These are phyloP conservation scores for Penicillium sp. DNA, from an alignment of 2,329 filamentous ascomycete genomes.

Conservation along the genomic window DNA sequence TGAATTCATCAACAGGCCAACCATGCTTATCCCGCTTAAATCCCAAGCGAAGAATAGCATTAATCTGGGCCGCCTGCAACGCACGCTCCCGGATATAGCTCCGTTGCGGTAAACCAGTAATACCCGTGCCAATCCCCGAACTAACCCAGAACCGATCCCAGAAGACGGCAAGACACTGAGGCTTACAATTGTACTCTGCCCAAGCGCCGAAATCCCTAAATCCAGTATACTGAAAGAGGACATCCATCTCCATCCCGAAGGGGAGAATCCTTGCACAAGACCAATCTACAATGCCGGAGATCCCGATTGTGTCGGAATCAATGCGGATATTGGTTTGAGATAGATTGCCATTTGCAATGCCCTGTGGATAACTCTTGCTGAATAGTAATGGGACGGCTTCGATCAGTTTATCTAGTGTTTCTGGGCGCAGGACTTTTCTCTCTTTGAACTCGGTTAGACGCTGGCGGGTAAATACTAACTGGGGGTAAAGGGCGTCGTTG, in stretches of 20 bases:
- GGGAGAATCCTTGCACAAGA: conserved; percentile 7
- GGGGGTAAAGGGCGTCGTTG: too few relatives aligned
- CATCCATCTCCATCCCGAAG: conserved; percentile 10
- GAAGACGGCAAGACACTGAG: not conserved
- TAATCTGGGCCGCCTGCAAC: conserved; percentile 1
- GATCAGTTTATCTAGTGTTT: conserved; percentile 1
- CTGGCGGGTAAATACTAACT: not conserved
- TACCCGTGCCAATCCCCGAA: not conserved
- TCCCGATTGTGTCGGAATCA: conserved; percentile 5
- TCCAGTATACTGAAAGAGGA: conserved; percentile 7
- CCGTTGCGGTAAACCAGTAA: not conserved
- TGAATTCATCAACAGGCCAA: not conserved
- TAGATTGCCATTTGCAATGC: conserved; percentile 9
- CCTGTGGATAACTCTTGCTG: conserved; percentile 3
- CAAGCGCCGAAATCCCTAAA: conserved; percentile 5
- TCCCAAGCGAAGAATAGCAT: conserved; percentile 4
- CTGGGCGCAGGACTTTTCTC: not conserved
- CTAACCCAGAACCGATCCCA: conserved; percentile 3
- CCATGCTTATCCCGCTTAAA: conserved; percentile 1
- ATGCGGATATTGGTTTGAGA: conserved; percentile 8
- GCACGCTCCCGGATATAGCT: not conserved
- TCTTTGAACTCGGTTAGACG: conserved; percentile 2
- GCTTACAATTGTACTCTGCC: conserved; percentile 1
- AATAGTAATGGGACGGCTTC: conserved; percentile 5
- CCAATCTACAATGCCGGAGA: conserved; percentile 11